Evolutionary conservation across 108 stramenopile genomes (phyloP).

Genomic region (Pseudonitzschia multiseries): DNA sequence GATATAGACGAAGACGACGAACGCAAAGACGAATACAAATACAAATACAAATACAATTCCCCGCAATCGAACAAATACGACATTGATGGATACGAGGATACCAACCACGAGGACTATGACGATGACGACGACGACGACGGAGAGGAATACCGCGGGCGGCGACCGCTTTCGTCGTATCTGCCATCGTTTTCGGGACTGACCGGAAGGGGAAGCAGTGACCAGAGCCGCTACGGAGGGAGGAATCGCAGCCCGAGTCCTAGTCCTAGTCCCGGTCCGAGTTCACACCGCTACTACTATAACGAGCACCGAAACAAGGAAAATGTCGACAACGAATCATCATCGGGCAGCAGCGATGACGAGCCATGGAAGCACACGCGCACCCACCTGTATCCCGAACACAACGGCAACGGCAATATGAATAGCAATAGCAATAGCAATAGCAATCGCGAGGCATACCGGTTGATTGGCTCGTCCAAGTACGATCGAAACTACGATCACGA

Average conservation of each 20-base stretch:
- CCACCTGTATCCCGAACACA: no score
- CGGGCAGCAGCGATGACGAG: no score
- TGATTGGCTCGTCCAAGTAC: constrained; percentile 3
- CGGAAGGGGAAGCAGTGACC: not conserved
- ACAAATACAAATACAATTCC: not conserved
- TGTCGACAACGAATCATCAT: not conserved
- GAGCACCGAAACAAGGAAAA: not conserved
- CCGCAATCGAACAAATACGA: no score
- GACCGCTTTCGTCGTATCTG: not conserved
- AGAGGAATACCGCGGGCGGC: not conserved
- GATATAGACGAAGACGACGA: not conserved
- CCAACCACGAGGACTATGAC: not conserved
- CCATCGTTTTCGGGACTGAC: not conserved
- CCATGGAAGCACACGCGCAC: no score
- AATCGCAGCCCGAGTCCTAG: not conserved
- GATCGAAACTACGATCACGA: not conserved
- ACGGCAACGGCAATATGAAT: no score
- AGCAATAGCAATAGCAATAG: not conserved
- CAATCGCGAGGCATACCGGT: not conserved
- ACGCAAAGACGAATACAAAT: no score
- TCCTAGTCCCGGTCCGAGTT: no score
- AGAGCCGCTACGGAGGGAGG: not conserved
- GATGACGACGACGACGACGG: not conserved
- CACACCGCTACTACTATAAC: no score
- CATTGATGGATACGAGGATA: not conserved